A percentile compares a stretch with the other conserved stretches of the same genome.
phyloP scores from a whole-genome alignment of 192 early-diverging fungal genomes.

The Mortierella antarctica region DNA sequence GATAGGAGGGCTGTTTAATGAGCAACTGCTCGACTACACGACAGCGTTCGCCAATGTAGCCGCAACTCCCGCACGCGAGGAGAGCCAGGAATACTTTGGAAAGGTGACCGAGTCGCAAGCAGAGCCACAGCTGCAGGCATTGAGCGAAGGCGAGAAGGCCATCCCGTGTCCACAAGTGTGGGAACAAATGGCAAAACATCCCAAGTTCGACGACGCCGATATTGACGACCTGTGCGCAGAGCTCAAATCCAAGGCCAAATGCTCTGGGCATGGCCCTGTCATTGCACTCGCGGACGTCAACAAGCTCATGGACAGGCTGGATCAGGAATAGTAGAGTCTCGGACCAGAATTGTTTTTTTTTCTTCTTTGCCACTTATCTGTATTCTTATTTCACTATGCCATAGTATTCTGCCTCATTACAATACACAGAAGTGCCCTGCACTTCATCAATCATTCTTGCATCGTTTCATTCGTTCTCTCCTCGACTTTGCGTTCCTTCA shows the following conservation, averaged over 20 bases:
- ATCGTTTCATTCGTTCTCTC: no score
- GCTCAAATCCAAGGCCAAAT: constrained; percentile 65
- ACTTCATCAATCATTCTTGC: no score
- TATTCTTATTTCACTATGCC: no score
- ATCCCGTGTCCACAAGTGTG: constrained; percentile 63
- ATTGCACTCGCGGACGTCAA: constrained; percentile 58
- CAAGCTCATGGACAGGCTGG: constrained; percentile 36
- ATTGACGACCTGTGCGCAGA: constrained; percentile 64
- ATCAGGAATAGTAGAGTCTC: constrained; percentile 18
- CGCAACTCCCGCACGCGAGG: constrained; percentile 7
- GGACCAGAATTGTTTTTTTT: neutral
- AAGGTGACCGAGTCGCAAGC: neutral
- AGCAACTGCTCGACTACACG: constrained; percentile 34
- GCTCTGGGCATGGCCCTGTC: constrained; percentile 67
- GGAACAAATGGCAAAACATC: constrained; percentile 67
- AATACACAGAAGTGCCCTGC: no score
- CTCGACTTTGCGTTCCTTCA: no score
- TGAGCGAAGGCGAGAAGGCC: constrained; percentile 39
- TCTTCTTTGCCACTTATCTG: no score
- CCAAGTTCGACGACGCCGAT: constrained; percentile 66
- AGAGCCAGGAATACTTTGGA: constrained; percentile 2
- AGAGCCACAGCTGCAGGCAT: constrained; percentile 11
- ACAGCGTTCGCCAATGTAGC: constrained; percentile 21
- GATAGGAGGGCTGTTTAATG: constrained; percentile 28
- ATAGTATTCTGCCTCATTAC: no score